Percentiles rank a stretch among this genome's conserved stretches.
phyloP scores from a whole-genome alignment of 1,284 basidiomycete genomes.

The Tetrapyrgos nigripes region DNA sequence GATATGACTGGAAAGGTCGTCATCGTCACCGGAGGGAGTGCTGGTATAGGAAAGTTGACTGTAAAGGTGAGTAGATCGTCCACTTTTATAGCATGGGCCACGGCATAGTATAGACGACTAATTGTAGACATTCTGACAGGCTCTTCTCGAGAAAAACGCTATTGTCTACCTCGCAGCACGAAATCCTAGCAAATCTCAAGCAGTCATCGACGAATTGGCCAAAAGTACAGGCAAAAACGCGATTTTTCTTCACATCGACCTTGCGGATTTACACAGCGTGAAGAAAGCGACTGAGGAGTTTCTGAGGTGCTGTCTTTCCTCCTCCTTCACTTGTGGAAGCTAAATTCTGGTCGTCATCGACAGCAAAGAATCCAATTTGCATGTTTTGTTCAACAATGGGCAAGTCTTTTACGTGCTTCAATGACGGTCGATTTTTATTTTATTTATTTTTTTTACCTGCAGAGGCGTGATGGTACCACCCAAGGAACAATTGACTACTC shows the following conservation, averaged over 20 bases:
- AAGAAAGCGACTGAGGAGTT: conserved; percentile 55
- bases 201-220: conserved; percentile 50
- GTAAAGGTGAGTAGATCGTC: conserved; percentile 12
- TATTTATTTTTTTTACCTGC: neutral
- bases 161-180: conserved; percentile 67
- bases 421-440: neutral
- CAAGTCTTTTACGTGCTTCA: conserved; percentile 25
- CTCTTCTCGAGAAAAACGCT: conserved; percentile 40
- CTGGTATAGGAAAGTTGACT: conserved; percentile 11
- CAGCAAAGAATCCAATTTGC: conserved; percentile 46
- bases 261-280: conserved; percentile 57
- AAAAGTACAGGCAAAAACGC: conserved; percentile 38
- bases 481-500: conserved; percentile 49
- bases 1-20: conserved; percentile 11
- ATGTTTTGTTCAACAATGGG: conserved; percentile 54
- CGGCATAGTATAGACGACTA: neutral
- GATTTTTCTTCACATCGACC: conserved; percentile 58
- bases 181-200: conserved; percentile 45
- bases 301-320: conserved; percentile 26
- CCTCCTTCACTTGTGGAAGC: neutral
- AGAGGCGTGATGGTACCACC: conserved; percentile 57
- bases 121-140: conserved; percentile 22
- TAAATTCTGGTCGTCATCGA: conserved; percentile 19
- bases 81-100: neutral
- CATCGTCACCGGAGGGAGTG: conserved; percentile 11